Evolutionary conservation across 305 asterid species (phyloP), one percentile per base, ranked within the genome.

Genomic region (Solanum aculeatissimum): DNA sequence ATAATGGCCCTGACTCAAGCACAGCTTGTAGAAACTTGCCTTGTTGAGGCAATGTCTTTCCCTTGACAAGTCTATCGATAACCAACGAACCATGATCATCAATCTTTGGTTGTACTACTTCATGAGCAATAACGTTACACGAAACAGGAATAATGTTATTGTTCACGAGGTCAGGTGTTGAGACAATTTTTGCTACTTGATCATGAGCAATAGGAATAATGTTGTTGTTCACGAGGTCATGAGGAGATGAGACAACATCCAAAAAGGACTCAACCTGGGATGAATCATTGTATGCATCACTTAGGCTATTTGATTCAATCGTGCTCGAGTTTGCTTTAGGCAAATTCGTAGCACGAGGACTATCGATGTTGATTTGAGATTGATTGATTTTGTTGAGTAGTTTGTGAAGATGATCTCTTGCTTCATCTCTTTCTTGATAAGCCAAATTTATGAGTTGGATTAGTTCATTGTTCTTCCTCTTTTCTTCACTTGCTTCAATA

Each of bases 391-490:
- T 89, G 91, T 83, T 85, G 62, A 91, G 88, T 8, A 92, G 83
- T 55, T 88, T 91, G 29, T 93, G 94, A 81, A 93, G 92, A 9
- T 92, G 91, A 29, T 27, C 85, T 81, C 88, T 88, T 45, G 98
- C 98, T 87, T 93, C 95, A 77, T 96, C 98, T 84, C 98, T 86
- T 85, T 96, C 97, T 45, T 89, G 91, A 83, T 89, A 83, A 10
- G 93, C 91, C 27, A 65, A 83, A 16, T 90, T 90, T 9, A 93
- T 86, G 2, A 93, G 91, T 4, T 90, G 90, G 83, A 91, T 83
- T 18, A 96, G 51, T 81, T 90, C 92, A 38, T 85, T 89, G 91
- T 89, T 92, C 74, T 87, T 93, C 60, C 82, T 83, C 84, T 87
- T 85, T 89, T 93, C 95, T 10, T 93, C 94, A 81, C 68, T 81